Conservation (phyloP, 345 rosid genomes). For the Xanthoceras sorbifolium region DNA sequence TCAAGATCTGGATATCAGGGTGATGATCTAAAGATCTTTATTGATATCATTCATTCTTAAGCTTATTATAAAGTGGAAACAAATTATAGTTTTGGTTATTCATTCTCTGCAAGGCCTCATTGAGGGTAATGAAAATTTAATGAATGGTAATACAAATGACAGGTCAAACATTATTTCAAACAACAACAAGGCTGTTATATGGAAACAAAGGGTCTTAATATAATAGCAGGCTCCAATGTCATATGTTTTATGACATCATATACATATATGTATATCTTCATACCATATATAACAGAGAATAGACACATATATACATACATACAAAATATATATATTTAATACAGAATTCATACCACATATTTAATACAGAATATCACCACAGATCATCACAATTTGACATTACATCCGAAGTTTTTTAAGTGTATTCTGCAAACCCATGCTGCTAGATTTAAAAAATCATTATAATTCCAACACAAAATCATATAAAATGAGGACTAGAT, state of each 20-base stretch:
- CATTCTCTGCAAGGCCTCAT: background rate
- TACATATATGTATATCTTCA: background rate
- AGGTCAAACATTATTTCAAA: slow-evolving; percentile 1
- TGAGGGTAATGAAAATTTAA: background rate
- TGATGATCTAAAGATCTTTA: background rate
- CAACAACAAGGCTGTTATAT: too few species aligned
- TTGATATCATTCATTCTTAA: background rate
- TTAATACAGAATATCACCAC: background rate
- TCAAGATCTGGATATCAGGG: background rate
- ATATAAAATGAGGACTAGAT: background rate
- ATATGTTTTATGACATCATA: background rate
- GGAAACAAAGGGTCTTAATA: background rate
- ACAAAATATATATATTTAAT: too few species aligned
- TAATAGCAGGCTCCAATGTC: background rate
- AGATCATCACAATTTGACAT: background rate
- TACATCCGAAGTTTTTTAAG: background rate
- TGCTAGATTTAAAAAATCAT: slow-evolving; percentile 1
- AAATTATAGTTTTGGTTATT: background rate
- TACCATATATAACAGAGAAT: background rate
- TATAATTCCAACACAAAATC: background rate
- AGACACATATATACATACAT: too few species aligned
- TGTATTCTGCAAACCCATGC: background rate
- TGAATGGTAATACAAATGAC: background rate
- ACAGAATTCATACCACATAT: too few species aligned
- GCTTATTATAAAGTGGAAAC: background rate